Conservation (phyloP, 306 rosid species). For the Purshia tridentata region DNA sequence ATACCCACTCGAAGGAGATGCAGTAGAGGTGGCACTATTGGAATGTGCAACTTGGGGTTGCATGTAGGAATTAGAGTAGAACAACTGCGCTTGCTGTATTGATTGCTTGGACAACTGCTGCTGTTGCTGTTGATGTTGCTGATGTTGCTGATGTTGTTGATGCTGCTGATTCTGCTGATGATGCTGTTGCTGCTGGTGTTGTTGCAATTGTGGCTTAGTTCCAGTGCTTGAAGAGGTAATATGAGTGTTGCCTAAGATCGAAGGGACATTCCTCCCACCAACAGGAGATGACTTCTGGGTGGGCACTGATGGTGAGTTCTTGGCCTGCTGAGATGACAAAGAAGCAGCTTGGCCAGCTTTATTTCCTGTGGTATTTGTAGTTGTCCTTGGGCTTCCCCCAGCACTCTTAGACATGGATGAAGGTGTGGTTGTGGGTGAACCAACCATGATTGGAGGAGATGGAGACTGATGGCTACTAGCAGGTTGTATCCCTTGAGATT, state of each 20-base stretch:
- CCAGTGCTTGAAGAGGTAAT: slow-evolving; percentile 50
- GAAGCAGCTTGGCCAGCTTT: slow-evolving; percentile 68
- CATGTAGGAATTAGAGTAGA: slow-evolving; percentile 49
- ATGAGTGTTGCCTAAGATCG: slow-evolving; percentile 71
- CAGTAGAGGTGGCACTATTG: slow-evolving; percentile 42
- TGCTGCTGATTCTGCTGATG: slow-evolving; percentile 33
- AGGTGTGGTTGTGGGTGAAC: slow-evolving; percentile 79
- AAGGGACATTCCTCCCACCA: slow-evolving; percentile 66
- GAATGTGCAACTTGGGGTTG: slow-evolving; percentile 60
- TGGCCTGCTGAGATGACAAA: slow-evolving; percentile 68
- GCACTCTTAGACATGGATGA: slow-evolving; percentile 82
- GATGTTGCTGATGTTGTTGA: slow-evolving; percentile 22
- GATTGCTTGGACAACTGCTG: slow-evolving; percentile 57
- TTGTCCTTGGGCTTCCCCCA: slow-evolving; percentile 87
- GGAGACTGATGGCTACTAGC: slow-evolving; percentile 63
- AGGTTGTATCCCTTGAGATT: slow-evolving; percentile 59
- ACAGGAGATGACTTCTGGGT: slow-evolving; percentile 80
- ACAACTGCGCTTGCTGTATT: slow-evolving; percentile 58
- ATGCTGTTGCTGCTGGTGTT: slow-evolving; percentile 48
- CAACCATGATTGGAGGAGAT: slow-evolving; percentile 75
- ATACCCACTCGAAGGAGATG: slow-evolving; percentile 53
- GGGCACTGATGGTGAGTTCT: slow-evolving; percentile 47
- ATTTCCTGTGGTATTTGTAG: slow-evolving; percentile 54
- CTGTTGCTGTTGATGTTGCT: slow-evolving; percentile 41
- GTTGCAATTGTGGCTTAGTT: slow-evolving; percentile 51